Evolutionary conservation across 768 basidiomycete species (phyloP).

Genomic region (Amanita pallidorosea): DNA sequence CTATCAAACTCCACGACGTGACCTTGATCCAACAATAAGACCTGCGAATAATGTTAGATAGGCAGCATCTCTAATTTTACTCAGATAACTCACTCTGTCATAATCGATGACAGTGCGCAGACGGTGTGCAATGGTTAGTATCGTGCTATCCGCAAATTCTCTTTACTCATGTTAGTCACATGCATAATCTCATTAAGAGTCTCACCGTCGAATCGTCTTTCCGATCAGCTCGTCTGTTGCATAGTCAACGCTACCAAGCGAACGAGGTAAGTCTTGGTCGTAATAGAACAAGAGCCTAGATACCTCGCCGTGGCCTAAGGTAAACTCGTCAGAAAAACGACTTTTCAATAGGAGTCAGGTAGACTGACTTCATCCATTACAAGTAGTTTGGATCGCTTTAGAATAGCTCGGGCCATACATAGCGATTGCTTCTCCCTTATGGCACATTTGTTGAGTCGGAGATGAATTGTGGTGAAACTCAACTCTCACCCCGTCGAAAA

Average conservation of each 20-base stretch:
- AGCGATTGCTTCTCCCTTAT: slow-evolving; percentile 57
- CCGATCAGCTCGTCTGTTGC: slow-evolving; percentile 84
- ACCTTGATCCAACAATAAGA: slow-evolving; percentile 72
- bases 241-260: slow-evolving; percentile 55
- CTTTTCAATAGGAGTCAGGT: slow-evolving; percentile 26
- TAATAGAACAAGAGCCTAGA: background rate
- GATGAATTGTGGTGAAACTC: background rate
- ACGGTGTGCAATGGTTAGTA: slow-evolving; percentile 79
- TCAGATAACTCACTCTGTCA: slow-evolving; percentile 1
- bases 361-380: slow-evolving; percentile 64
- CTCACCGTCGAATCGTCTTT: slow-evolving; percentile 71
- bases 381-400: slow-evolving; percentile 59
- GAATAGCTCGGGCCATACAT: slow-evolving; percentile 74
- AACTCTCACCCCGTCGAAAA: slow-evolving; percentile 66
- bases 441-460: background rate
- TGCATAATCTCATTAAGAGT: slow-evolving; percentile 10
- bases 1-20: slow-evolving; percentile 68
- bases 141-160: slow-evolving; percentile 74
- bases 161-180: slow-evolving; percentile 20
- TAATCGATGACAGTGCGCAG: slow-evolving; percentile 66
- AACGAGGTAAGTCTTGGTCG: slow-evolving; percentile 1
- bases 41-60: slow-evolving; percentile 24
- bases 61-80: background rate
- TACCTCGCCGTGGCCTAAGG: slow-evolving; percentile 59
- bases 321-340: background rate